These are phyloP conservation scores for Botrytis fabae DNA, from an alignment of 2,329 filamentous ascomycete genomes.

Conservation along the genomic window DNA sequence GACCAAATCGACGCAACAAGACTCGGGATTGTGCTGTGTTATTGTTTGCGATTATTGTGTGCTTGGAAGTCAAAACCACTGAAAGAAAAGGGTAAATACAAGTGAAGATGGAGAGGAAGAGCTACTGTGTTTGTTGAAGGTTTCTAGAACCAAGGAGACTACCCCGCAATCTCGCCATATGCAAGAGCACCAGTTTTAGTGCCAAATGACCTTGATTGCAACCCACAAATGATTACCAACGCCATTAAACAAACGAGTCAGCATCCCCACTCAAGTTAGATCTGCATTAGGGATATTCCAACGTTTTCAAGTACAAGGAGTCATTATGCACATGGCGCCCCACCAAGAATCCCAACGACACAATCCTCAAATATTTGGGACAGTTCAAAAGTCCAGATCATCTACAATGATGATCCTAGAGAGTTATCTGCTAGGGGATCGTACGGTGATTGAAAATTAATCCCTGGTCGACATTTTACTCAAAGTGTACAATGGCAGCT, in stretches of 20 bases:
- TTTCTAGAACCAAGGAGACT: constrained; percentile 7
- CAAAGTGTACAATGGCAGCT: background rate
- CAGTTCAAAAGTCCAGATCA: background rate
- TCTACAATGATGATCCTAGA: background rate
- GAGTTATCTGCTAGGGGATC: too few relatives aligned
- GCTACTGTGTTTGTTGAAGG: background rate
- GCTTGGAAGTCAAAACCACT: background rate
- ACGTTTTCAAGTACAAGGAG: background rate
- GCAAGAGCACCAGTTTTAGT: background rate
- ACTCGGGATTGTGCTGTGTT: background rate
- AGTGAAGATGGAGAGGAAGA: background rate
- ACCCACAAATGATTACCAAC: constrained; percentile 12
- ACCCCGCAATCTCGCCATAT: constrained; percentile 19
- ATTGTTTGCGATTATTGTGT: background rate
- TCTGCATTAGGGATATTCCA: background rate
- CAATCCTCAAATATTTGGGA: background rate
- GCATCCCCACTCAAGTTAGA: background rate
- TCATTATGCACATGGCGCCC: constrained; percentile 1
- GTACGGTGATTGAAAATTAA: background rate
- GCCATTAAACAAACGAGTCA: background rate
- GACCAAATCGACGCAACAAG: background rate
- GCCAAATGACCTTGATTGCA: constrained; percentile 1
- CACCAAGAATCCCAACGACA: background rate
- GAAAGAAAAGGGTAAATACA: background rate
- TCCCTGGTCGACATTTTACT: background rate